A percentile compares a stretch with the other conserved stretches of the same genome.
Evolutionary conservation across 805 yeast species (phyloP).

Genomic region (Saturnispora quitensis): DNA sequence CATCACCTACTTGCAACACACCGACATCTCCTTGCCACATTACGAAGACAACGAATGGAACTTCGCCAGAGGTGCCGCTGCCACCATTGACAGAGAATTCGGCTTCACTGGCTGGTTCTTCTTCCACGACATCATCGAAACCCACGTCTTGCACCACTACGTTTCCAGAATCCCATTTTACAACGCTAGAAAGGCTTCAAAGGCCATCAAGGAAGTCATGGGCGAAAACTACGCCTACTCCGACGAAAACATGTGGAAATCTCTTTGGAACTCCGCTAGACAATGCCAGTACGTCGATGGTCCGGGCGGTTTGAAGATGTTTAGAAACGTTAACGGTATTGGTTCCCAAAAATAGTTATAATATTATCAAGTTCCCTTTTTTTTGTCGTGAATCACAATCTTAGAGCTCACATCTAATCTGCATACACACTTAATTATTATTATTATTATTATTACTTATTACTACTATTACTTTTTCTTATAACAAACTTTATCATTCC

Average conservation of each 20-base stretch:
- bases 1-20: conserved; percentile 77
- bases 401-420: neutral
- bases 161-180: conserved; percentile 80
- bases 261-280: conserved; percentile 56
- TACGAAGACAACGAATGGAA: conserved; percentile 71
- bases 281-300: conserved; percentile 69
- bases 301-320: conserved; percentile 63
- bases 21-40: conserved; percentile 73
- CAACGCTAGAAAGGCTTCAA: conserved; percentile 74
- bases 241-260: conserved; percentile 65
- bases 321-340: conserved; percentile 56
- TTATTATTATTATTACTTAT: conserved; percentile 5
- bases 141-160: conserved; percentile 83
- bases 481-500: neutral
- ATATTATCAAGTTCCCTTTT: neutral
- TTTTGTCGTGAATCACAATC: neutral
- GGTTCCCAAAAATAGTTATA: conserved; percentile 28
- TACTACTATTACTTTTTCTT: conserved; percentile 14
- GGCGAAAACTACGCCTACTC: conserved; percentile 65
- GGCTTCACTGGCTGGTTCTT: conserved; percentile 70
- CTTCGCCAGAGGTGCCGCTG: conserved; percentile 84
- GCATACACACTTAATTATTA: neutral
- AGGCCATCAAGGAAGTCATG: conserved; percentile 73
- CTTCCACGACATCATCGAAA: conserved; percentile 85
- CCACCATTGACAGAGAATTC: conserved; percentile 77